Base-by-base conservation (phyloP, 1,139 yeast genomes). In the Arxiozyma bovina region DNA sequence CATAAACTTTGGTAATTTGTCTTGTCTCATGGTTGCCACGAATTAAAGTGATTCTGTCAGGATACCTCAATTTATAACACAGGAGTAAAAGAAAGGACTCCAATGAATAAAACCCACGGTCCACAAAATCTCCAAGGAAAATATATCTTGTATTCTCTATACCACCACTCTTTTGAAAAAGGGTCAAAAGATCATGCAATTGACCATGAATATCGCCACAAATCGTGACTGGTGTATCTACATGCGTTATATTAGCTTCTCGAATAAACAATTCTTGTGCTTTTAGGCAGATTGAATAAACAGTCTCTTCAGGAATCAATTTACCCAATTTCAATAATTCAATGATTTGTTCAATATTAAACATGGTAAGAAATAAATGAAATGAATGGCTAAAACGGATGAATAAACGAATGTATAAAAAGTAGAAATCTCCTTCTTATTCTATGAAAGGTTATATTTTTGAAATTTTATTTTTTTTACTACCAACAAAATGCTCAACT, bases 131-230 rank as follows among this genome's bases (percentile, higher is more conserved):
- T 17, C 77, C 77, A 30, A 73, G 55, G 55, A 73, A 73, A 4
- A 73, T 62, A 52, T 73, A 73, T 48, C 73, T 58, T 20, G 67
- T 90, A 85, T 74, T 86, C 82, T 51, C 95, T 80, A 68, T 80
- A 7, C 98, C 98, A 8, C 96, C 96, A 53, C 85, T 82, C 63
- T 88, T 84, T 54, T 77, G 76, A 73, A 93, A 91, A 53, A 93
- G 76, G 59, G 95, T 96, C 71, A 93, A 76, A 60, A 93, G 74
- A 72, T 93, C 99, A 72, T 94, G 98, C 60, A 93, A 80, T 72
- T 93, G 99, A 18, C 99, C 99, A 69, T 93, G 99, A 46, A 93
- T 93, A 70, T 93, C 98, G 54, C 99, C 99, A 74, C 99, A 94
- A 52, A 93, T 88, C n/a, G 98, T 91, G 51, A 89, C 96, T 3